phyloP scores from a whole-genome alignment of 345 rosid species.

The Gossypium anomalum region DNA sequence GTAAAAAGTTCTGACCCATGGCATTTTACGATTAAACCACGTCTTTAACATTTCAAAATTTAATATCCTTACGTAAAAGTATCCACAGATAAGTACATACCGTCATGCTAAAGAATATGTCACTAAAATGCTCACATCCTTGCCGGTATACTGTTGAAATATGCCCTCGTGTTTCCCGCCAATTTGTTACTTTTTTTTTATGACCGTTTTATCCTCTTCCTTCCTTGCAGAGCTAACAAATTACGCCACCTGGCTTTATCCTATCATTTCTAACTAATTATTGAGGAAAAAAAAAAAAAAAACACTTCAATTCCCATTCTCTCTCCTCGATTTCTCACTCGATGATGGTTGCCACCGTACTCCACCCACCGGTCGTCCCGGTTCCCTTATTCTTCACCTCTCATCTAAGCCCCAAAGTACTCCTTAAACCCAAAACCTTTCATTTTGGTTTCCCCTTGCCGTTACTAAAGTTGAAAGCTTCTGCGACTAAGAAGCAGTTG shows the following conservation, averaged over 20 bases:
- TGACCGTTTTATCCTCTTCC: not conserved
- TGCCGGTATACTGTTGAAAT: no score
- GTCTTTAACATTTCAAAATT: no score
- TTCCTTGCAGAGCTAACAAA: not conserved
- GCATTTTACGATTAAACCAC: no score
- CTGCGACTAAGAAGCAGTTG: conserved; percentile 30
- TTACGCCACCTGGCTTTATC: conserved; percentile 2
- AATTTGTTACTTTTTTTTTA: not conserved
- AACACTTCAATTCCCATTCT: not conserved
- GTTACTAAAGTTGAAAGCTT: conserved; percentile 17
- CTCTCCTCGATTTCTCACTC: not conserved
- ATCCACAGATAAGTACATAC: no score
- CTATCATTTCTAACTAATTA: not conserved
- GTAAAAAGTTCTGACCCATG: no score
- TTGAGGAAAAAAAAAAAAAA: no score
- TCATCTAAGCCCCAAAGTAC: not conserved
- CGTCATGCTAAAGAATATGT: no score
- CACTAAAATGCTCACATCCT: no score
- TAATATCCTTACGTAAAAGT: no score
- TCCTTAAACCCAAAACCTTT: not conserved
- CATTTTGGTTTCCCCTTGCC: conserved; percentile 21
- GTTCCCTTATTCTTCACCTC: conserved; percentile 10
- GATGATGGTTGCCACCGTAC: conserved; percentile 34
- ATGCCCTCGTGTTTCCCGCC: not conserved
- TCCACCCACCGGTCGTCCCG: conserved; percentile 30